Percentiles rank a stretch among this genome's conserved stretches.
Evolutionary conservation across 345 rosid species (phyloP).

Genomic region (Camelina neglecta): DNA sequence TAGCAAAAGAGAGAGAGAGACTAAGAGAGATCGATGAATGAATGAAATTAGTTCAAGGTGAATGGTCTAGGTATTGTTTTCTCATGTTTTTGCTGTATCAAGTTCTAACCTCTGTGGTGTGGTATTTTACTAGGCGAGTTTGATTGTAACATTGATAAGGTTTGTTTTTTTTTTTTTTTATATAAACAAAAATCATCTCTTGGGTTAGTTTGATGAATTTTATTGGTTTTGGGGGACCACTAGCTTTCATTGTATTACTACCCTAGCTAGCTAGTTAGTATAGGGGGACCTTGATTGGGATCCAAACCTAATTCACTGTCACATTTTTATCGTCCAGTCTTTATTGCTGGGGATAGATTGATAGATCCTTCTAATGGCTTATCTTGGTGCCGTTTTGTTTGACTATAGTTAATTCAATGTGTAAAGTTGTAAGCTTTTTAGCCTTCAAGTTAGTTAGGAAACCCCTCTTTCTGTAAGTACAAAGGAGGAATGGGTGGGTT

Average conservation of each 20-base stretch:
- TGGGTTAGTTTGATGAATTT: slow-evolving; percentile 1
- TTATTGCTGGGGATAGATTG: slow-evolving; percentile 11
- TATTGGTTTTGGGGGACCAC: slow-evolving; percentile 36
- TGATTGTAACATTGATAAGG: slow-evolving; percentile 7
- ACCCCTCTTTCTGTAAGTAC: slow-evolving; percentile 17
- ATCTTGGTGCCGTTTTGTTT: slow-evolving; percentile 20
- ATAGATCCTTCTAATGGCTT: slow-evolving; percentile 1
- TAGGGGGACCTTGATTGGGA: slow-evolving; percentile 39
- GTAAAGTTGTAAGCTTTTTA: slow-evolving; percentile 1
- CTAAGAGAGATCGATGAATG: slow-evolving; percentile 5
- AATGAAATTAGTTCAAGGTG: neutral
- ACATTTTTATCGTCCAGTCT: neutral
- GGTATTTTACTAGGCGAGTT: neutral
- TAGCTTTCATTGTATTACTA: slow-evolving; percentile 15
- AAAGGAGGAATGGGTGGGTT: slow-evolving; percentile 23
- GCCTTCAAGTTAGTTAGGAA: slow-evolving; percentile 19
- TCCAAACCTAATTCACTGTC: slow-evolving; percentile 43
- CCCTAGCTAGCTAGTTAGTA: neutral
- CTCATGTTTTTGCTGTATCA: neutral
- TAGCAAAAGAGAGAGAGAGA: neutral
- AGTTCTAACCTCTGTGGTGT: neutral
- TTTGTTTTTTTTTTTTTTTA: neutral
- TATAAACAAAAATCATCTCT: neutral
- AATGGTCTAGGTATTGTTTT: neutral
- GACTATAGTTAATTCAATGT: slow-evolving; percentile 1